Base-by-base conservation (phyloP, 768 basidiomycete genomes). In the Podaxis sp. region DNA sequence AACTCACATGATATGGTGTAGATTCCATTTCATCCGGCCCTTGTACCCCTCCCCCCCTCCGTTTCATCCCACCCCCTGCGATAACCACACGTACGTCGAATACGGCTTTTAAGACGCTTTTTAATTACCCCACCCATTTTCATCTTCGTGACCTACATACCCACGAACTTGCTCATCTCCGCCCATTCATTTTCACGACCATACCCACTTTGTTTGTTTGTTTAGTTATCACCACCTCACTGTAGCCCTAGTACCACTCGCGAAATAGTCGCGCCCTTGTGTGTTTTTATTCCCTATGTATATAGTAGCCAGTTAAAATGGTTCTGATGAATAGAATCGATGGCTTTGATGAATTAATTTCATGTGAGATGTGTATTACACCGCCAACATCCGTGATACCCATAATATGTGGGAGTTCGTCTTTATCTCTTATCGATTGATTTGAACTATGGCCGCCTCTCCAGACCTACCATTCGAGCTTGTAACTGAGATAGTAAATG, bases 201-300 rank as follows among this genome's bases (percentile, higher is more conserved):
- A 51, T 38, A 52, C 49, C 51, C 46, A 28, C 33, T n/a, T 17
- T 46, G 15, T 46, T 46, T 46, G 44, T 56, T 55, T 33, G 28
- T 19, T 54, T 33, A 17, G 11, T 52, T 24, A n/a, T 24, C 26
- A 1, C 9, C 46, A 51, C 30, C 42, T 22, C 42, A 26, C 33
- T 62, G 61, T 62, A 62, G 61, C 61, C 44, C 28, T 62, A 62
- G 61, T 62, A 53, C 26, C n/a, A 26, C 40, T 8, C 33, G 42
- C 56, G 56, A 57, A 36, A 12, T 39, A 56, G 56, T 52, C 57
- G 30, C 57, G n/a, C 19, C n/a, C 22, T 22, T 60, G 36, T 60
- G 59, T 60, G 59, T 60, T 60, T 60, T 60, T 60, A 60, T 60
- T 60, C n/a, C 17, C 17, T 59, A 48, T 59, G 46, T 49, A 48